Evolutionary conservation across 257 asterid genomes (phyloP).

Genomic region (Linderniella brevidens): DNA sequence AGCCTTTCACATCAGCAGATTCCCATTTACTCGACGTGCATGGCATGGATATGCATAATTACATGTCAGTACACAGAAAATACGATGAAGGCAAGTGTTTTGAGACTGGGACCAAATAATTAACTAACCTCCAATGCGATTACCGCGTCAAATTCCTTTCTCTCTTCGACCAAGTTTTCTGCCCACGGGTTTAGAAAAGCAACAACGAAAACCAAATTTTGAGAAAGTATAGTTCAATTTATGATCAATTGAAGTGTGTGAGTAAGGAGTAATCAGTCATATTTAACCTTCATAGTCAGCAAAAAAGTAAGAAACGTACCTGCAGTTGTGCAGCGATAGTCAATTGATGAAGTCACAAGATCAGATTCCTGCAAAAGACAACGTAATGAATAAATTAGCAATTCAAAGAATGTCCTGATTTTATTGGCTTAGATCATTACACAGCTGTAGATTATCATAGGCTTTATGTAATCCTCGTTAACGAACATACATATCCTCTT

Average conservation of each 20-base stretch:
- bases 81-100: neutral
- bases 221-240: too few species aligned
- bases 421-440: too few species aligned
- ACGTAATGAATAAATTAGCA: neutral
- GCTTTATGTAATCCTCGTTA: too few species aligned
- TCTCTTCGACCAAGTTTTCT: slow-evolving; percentile 86
- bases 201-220: too few species aligned
- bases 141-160: slow-evolving; percentile 71
- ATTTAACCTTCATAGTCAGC: slow-evolving; percentile 13
- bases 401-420: too few species aligned
- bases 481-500: neutral
- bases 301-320: slow-evolving; percentile 47
- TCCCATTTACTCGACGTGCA: too few species aligned
- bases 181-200: slow-evolving; percentile 12
- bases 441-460: too few species aligned
- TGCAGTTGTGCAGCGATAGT: slow-evolving; percentile 84
- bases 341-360: slow-evolving; percentile 57
- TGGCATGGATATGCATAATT: too few species aligned
- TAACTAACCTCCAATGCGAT: slow-evolving; percentile 68
- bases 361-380: slow-evolving; percentile 66
- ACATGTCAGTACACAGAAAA: too few species aligned
- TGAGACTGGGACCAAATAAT: neutral
- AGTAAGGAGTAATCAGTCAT: slow-evolving; percentile 8
- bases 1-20: too few species aligned
- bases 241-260: slow-evolving; percentile 1